A percentile compares a stretch with the other conserved stretches of the same genome.
Conservation (phyloP, 2,329 filamentous ascomycete genomes). For the Aquanectria penicillioides region DNA sequence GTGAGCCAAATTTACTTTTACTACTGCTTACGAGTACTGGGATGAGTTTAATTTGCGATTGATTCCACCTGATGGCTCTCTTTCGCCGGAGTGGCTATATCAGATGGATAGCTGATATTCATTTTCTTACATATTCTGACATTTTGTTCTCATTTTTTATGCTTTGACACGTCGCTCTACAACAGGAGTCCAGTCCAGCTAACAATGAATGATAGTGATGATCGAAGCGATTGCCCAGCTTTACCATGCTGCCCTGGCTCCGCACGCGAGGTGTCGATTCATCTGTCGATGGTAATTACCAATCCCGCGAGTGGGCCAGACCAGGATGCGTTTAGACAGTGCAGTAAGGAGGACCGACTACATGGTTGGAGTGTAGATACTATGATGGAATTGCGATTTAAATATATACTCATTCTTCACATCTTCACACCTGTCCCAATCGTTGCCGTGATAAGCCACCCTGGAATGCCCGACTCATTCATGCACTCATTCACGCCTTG, state of each 20-base stretch:
- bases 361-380: no score
- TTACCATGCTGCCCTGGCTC: not conserved
- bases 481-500: conserved; percentile 39
- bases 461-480: no score
- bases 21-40: conserved; percentile 51
- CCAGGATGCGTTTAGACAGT: not conserved
- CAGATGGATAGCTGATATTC: conserved; percentile 83
- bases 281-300: no score
- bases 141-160: conserved; percentile 24
- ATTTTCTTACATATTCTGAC: conserved; percentile 99
- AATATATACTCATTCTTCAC: not conserved
- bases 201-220: conserved; percentile 34
- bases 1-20: conserved; percentile 40
- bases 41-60: conserved; percentile 99
- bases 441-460: no score
- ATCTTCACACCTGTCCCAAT: not conserved
- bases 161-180: conserved; percentile 35
- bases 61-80: conserved; percentile 85
- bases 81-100: conserved; percentile 89
- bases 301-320: not conserved
- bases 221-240: not conserved
- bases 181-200: conserved; percentile 35
- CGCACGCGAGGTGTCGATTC: not conserved
- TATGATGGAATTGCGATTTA: no score
- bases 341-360: no score